Evolutionary conservation across 768 basidiomycete genomes (phyloP).

Genomic region (Hericium rajendrae): DNA sequence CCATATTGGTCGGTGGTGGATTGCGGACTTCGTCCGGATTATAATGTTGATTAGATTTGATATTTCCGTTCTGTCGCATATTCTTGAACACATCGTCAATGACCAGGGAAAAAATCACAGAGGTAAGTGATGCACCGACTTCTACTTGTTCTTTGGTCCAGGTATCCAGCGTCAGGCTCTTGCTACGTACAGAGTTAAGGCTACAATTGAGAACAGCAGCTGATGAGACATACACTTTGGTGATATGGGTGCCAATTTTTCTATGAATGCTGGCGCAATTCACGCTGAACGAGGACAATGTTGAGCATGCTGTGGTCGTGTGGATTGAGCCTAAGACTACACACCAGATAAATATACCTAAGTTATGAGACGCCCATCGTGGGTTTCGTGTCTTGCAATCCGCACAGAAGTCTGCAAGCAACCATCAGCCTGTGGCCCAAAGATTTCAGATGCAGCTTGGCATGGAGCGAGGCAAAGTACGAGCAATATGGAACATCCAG

Average conservation of each 20-base stretch:
- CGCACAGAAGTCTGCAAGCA: conserved; percentile 65
- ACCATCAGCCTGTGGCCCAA: not conserved
- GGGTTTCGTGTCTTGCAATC: conserved; percentile 86
- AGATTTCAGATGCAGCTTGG: not conserved
- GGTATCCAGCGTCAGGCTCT: conserved; percentile 80
- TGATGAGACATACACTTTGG: conserved; percentile 70
- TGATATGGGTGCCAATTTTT: conserved; percentile 88
- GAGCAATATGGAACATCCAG: not conserved
- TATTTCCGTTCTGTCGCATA: conserved; percentile 77
- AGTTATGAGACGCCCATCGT: conserved; percentile 81
- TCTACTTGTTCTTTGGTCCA: conserved; percentile 89
- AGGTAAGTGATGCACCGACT: conserved; percentile 31
- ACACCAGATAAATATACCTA: conserved; percentile 85
- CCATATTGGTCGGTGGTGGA: conserved; percentile 74
- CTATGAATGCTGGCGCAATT: conserved; percentile 88
- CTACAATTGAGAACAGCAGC: not conserved
- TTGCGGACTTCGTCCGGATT: conserved; percentile 78
- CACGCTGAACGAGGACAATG: conserved; percentile 37
- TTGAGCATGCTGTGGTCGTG: conserved; percentile 1
- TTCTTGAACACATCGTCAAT: conserved; percentile 29
- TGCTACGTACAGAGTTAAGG: conserved; percentile 35
- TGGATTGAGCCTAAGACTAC: conserved; percentile 10
- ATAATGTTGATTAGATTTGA: conserved; percentile 66
- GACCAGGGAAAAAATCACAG: conserved; percentile 9
- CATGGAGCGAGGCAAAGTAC: conserved; percentile 1